A percentile compares a stretch with the other conserved stretches of the same genome.
Conservation (phyloP, 345 rosid species). For the Acer saccharum region DNA sequence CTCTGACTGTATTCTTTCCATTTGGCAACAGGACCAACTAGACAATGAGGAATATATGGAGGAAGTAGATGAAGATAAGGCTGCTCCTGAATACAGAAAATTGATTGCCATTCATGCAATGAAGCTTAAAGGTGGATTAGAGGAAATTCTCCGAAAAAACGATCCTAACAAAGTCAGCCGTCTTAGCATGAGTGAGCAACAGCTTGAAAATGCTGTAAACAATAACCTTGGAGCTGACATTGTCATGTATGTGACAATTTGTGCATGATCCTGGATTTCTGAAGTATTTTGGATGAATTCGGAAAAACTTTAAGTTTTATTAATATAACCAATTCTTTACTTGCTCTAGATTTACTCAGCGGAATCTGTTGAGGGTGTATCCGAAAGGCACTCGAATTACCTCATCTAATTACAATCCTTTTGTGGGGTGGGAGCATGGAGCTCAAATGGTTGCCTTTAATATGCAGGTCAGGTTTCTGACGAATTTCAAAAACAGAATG, state of each 20-base stretch:
- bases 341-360: constrained; percentile 68
- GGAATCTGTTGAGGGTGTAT: constrained; percentile 72
- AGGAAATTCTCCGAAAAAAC: constrained; percentile 34
- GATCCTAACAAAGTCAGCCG: constrained; percentile 55
- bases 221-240: constrained; percentile 41
- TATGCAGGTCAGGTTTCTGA: constrained; percentile 70
- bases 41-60: constrained; percentile 18
- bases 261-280: neutral
- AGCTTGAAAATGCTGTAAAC: constrained; percentile 54
- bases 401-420: constrained; percentile 88
- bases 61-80: constrained; percentile 46
- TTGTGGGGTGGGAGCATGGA: constrained; percentile 87
- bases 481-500: neutral
- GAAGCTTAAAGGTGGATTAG: constrained; percentile 60
- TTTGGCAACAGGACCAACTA: constrained; percentile 30
- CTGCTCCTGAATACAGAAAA: constrained; percentile 47
- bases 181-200: constrained; percentile 71
- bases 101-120: constrained; percentile 79
- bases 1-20: no score
- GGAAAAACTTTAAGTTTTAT: neutral
- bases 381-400: constrained; percentile 74
- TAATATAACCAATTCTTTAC: neutral
- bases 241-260: constrained; percentile 28
- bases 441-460: constrained; percentile 99
- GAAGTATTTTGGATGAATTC: neutral